These are phyloP conservation scores for Venustampulla echinocandica DNA, from an alignment of 495 filamentous ascomycete species.

Conservation along the genomic window DNA sequence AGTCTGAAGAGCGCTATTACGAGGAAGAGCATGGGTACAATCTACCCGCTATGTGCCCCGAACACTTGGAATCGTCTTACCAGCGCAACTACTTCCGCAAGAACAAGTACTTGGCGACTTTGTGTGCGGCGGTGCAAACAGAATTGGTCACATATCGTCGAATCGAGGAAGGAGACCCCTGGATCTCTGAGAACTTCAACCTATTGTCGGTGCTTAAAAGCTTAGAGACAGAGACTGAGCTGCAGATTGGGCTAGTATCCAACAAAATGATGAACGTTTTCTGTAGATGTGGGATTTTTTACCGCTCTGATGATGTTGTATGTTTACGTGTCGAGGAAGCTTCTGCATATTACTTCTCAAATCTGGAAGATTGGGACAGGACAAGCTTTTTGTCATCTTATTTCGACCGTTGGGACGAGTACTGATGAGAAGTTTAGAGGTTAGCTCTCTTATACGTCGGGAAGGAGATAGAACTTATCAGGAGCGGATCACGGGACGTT, in stretches of 20 bases:
- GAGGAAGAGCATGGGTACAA: no score
- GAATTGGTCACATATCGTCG: constrained; percentile 25
- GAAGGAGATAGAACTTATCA: no score
- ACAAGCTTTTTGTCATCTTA: no score
- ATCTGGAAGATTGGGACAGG: constrained; percentile 22
- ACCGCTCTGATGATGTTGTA: neutral
- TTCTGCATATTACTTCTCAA: constrained; percentile 22
- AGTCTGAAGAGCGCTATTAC: neutral
- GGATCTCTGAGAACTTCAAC: constrained; percentile 25
- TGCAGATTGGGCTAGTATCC: constrained; percentile 14
- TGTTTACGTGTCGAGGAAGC: constrained; percentile 17
- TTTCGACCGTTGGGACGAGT: no score
- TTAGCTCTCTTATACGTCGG: no score
- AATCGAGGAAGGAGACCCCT: constrained; percentile 20
- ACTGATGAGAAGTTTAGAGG: no score
- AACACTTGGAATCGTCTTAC: neutral
- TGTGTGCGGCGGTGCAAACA: constrained; percentile 25
- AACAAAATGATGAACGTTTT: constrained; percentile 23
- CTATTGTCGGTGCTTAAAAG: constrained; percentile 16
- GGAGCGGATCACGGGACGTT: no score
- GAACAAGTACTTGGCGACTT: constrained; percentile 15
- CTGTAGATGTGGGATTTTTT: constrained; percentile 21
- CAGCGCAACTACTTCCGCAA: constrained; percentile 17
- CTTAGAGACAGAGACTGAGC: constrained; percentile 6
- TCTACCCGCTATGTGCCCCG: constrained; percentile 1